Evolutionary conservation across 2,329 filamentous ascomycete species (phyloP), one percentile per base, ranked within the genome.

Genomic region (Colletotrichum tropicicola): DNA sequence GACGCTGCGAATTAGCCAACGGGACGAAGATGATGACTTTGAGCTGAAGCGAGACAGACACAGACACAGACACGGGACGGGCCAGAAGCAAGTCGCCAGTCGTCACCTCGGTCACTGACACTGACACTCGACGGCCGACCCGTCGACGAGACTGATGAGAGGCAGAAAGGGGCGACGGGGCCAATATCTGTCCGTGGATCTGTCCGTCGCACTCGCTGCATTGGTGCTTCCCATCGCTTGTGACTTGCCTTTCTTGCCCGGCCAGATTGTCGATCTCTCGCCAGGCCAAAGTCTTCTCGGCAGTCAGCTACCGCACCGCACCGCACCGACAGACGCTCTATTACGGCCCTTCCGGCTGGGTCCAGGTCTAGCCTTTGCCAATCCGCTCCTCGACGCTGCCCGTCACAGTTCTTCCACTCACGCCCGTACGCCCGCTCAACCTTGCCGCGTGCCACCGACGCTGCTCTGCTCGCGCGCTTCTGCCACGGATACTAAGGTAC

Each of bases 1-100:
- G 17, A 43, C 39, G 39, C 39, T 47, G 21, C 32, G 56, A 54
- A 61, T 52, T 45, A 44, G 32, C 39, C 19, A 39, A 23, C 60
- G 47, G 55, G n/a, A 62, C 37, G 44, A 44, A 57, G 13, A 45
- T 28, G 44, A 59, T 53, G 45, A 45, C 37, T 37, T 61, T 10
- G 53, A 49, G 48, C 15, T 32, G 45, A 37, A 59, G 54, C 44
- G 27, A 63, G 59, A 59, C 54, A 45, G 19, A n/a, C n/a, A n/a
- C n/a, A n/a, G n/a, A n/a, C n/a, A n/a, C n/a, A n/a, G 43, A 12
- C 43, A 59, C 43, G 54, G 37, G 43, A 57, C 17, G 23, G 37
- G 12, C 19, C 43, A 45, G 19, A 19, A 25, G 17, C 43, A 35
- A 35, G 32, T 12, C 13, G 32, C 32, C 13, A 35, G 32, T 13